These are phyloP conservation scores for Paragyromitra xinjiangensis DNA, from an alignment of 495 filamentous ascomycete genomes.

Conservation along the genomic window DNA sequence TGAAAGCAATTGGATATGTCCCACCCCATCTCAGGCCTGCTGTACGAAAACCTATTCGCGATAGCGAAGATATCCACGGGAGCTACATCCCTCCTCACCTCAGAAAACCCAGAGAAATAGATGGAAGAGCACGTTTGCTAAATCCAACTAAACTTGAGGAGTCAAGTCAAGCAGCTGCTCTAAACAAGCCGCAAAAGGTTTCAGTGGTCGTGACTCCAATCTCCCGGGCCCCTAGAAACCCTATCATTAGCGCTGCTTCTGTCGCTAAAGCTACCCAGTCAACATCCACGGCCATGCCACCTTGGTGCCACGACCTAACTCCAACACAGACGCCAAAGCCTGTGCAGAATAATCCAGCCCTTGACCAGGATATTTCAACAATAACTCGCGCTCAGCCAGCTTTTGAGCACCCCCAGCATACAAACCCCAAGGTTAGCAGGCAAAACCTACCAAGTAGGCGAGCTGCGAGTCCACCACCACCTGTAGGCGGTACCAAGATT, in stretches of 20 bases:
- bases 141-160: background rate
- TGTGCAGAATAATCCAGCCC: background rate
- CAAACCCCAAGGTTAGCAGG: background rate
- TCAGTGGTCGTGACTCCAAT: conserved; percentile 15
- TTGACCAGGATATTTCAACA: background rate
- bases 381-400: background rate
- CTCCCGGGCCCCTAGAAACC: background rate
- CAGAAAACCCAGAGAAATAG: conserved; percentile 17
- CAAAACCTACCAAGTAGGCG: background rate
- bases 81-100: conserved; percentile 41
- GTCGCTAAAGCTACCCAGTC: background rate
- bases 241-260: background rate
- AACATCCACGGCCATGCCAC: background rate
- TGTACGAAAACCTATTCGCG: background rate
- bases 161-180: background rate
- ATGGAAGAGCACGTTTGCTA: background rate
- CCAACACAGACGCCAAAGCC: background rate
- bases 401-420: background rate
- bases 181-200: conserved; percentile 9
- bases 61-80: conserved; percentile 3
- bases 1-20: conserved; percentile 18
- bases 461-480: background rate
- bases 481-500: conserved; percentile 19
- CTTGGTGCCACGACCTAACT: background rate
- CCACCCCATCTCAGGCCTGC: conserved; percentile 34